phyloP scores from a whole-genome alignment of 2,329 filamentous ascomycete species.

The Phialophora tarda region DNA sequence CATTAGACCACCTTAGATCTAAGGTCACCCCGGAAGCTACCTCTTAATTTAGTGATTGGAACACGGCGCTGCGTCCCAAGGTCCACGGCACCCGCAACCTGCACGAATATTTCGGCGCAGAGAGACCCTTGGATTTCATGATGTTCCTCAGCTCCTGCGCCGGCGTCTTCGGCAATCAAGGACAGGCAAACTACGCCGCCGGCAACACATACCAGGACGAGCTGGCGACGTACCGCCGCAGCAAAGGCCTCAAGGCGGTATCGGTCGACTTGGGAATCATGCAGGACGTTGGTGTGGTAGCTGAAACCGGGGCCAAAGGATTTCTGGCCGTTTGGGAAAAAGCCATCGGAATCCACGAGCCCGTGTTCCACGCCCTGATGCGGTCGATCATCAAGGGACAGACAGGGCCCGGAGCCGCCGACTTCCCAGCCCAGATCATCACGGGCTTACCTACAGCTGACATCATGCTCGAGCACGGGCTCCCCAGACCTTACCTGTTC shows the following conservation, averaged over 20 bases:
- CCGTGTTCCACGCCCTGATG: background rate
- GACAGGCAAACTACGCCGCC: conserved; percentile 52
- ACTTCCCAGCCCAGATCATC: conserved; percentile 1
- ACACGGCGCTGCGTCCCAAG: too few relatives aligned
- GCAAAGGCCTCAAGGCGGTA: conserved; percentile 39
- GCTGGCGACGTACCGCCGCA: conserved; percentile 42
- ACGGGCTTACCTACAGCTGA: background rate
- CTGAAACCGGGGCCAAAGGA: background rate
- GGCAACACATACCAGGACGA: conserved; percentile 47
- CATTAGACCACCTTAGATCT: too few relatives aligned
- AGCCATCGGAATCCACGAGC: background rate
- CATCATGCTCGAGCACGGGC: background rate
- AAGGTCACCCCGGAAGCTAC: too few relatives aligned
- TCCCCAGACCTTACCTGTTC: background rate
- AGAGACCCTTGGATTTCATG: conserved; percentile 37
- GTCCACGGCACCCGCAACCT: too few relatives aligned
- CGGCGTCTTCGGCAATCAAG: conserved; percentile 53
- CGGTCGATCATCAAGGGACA: background rate
- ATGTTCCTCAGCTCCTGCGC: conserved; percentile 51
- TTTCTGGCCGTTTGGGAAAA: background rate
- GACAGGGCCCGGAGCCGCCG: background rate
- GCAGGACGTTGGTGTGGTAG: conserved; percentile 38
- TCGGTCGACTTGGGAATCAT: conserved; percentile 44
- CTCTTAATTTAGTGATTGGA: too few relatives aligned
- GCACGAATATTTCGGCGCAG: too few relatives aligned